Conservation (phyloP, 1,139 yeast genomes). For the Candida albicans region DNA sequence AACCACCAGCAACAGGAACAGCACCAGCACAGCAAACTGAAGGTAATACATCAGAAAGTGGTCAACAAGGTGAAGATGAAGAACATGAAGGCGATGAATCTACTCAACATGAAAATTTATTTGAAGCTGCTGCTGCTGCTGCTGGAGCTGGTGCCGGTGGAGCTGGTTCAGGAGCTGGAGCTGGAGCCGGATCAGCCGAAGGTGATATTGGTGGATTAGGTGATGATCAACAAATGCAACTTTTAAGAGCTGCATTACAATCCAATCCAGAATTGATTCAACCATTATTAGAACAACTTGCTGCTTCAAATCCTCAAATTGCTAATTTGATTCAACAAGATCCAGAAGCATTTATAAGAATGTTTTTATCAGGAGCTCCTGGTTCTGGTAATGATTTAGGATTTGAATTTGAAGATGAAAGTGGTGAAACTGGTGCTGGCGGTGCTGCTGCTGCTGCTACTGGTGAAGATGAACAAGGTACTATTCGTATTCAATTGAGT, state of each 20-base stretch:
- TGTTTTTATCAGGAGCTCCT: conserved; percentile 54
- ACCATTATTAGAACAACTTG: conserved; percentile 78
- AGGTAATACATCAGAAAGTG: neutral
- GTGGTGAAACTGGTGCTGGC: conserved; percentile 20
- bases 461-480: conserved; percentile 39
- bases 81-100: conserved; percentile 26
- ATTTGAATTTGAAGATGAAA: conserved; percentile 37
- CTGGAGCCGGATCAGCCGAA: conserved; percentile 11
- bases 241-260: conserved; percentile 75
- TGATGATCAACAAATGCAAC: conserved; percentile 57
- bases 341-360: conserved; percentile 81
- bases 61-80: conserved; percentile 20
- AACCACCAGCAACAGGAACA: conserved; percentile 25
- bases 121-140: conserved; percentile 72
- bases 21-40: conserved; percentile 9
- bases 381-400: conserved; percentile 48
- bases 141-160: conserved; percentile 26
- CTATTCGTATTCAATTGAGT: conserved; percentile 60
- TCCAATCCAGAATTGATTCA: conserved; percentile 89
- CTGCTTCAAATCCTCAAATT: conserved; percentile 81
- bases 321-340: conserved; percentile 80
- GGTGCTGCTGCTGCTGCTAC: conserved; percentile 24
- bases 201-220: conserved; percentile 26
- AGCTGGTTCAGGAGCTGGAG: conserved; percentile 30
- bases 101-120: conserved; percentile 50